Conservation (phyloP, 805 yeast genomes). For the Nakazawaea ishiwadae region DNA sequence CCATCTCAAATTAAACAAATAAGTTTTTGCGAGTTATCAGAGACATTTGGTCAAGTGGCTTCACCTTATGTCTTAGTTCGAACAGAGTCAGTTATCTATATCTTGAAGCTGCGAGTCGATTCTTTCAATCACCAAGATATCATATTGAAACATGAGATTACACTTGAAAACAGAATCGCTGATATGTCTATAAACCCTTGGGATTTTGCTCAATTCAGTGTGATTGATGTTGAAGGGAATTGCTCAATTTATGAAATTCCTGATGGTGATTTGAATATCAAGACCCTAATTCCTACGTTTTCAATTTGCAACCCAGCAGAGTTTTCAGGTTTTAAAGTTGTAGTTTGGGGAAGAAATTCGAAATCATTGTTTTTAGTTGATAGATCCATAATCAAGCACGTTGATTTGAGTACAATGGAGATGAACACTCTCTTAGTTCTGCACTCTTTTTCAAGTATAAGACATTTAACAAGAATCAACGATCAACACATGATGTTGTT, state of each 20-base stretch:
- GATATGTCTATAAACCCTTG: constrained; percentile 43
- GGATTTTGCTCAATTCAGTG: constrained; percentile 31
- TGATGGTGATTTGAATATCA: background rate
- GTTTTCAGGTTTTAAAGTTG: constrained; percentile 49
- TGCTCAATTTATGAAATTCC: constrained; percentile 28
- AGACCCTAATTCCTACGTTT: background rate
- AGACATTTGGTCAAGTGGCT: constrained; percentile 6
- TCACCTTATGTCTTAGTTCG: constrained; percentile 24
- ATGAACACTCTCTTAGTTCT: constrained; percentile 38
- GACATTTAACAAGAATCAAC: constrained; percentile 35
- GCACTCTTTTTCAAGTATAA: constrained; percentile 47
- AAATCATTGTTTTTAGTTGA: constrained; percentile 30
- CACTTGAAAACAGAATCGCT: constrained; percentile 29
- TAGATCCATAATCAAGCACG: constrained; percentile 36
- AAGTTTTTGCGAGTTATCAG: constrained; percentile 15
- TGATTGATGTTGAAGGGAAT: constrained; percentile 50
- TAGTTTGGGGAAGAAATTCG: constrained; percentile 37
- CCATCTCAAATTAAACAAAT: constrained; percentile 33
- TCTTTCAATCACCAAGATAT: no score
- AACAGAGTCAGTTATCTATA: constrained; percentile 23
- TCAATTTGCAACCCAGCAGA: constrained; percentile 40
- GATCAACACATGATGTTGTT: constrained; percentile 43
- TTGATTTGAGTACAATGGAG: constrained; percentile 26
- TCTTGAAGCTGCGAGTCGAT: no score
- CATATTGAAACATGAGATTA: no score